A percentile compares a stretch with the other conserved stretches of the same genome.
phyloP scores from a whole-genome alignment of 495 filamentous ascomycete genomes.

The Penicilliopsis zonata region DNA sequence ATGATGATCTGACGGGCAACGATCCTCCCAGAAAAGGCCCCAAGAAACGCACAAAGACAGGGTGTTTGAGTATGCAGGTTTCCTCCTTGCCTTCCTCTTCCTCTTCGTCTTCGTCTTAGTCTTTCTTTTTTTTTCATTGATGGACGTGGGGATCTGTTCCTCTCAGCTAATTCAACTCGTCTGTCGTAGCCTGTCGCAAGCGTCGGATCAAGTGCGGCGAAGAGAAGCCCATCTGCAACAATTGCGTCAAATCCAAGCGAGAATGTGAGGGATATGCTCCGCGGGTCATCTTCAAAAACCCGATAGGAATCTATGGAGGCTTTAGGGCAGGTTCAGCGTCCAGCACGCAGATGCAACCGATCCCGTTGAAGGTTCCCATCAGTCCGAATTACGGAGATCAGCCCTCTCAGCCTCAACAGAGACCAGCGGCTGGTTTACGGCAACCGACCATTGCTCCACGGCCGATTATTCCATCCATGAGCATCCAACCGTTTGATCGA shows the following conservation, averaged over 20 bases:
- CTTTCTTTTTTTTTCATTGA: too few relatives aligned
- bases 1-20: constrained; percentile 4
- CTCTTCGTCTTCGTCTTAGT: too few relatives aligned
- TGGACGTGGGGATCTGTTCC: too few relatives aligned
- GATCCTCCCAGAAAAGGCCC: constrained; percentile 13
- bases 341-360: constrained; percentile 11
- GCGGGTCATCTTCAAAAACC: constrained; percentile 85
- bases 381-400: too few relatives aligned
- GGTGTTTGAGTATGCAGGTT: constrained; percentile 77
- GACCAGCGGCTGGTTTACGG: constrained; percentile 15
- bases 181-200: constrained; percentile 66
- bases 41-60: constrained; percentile 84
- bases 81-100: too few relatives aligned
- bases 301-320: constrained; percentile 47
- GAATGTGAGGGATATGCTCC: constrained; percentile 92
- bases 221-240: constrained; percentile 78
- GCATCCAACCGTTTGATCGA: background rate
- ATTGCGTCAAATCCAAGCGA: constrained; percentile 92
- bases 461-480: constrained; percentile 6
- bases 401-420: constrained; percentile 26
- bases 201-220: constrained; percentile 97
- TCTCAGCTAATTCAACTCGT: constrained; percentile 15
- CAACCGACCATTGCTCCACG: constrained; percentile 26
- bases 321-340: constrained; percentile 16
- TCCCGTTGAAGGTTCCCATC: constrained; percentile 12